Evolutionary conservation across 1,284 basidiomycete species (phyloP).

Genomic region (Porphyrellus sp.): DNA sequence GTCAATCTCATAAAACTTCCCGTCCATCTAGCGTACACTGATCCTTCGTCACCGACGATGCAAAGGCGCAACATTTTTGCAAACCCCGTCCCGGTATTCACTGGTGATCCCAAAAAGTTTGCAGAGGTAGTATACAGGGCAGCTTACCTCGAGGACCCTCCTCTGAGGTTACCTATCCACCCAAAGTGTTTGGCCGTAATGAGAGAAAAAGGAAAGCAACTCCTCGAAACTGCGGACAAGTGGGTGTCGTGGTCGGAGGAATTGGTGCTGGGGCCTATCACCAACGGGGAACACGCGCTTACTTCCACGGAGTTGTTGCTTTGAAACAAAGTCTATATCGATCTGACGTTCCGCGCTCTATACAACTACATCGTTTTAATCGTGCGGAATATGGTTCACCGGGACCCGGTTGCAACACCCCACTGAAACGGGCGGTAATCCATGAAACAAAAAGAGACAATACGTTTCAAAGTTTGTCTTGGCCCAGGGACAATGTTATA

Average conservation of each 20-base stretch:
- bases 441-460: too few species aligned
- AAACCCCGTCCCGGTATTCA: not conserved
- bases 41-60: conserved; percentile 5
- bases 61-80: not conserved
- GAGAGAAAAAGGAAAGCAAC: conserved; percentile 14
- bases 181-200: conserved; percentile 4
- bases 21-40: conserved; percentile 22
- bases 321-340: too few species aligned
- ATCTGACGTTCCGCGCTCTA: too few species aligned
- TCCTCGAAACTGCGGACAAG: conserved; percentile 21
- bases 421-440: too few species aligned
- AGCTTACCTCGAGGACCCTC: conserved; percentile 23
- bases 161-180: conserved; percentile 30
- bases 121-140: conserved; percentile 14
- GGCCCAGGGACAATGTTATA: too few species aligned
- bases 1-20: conserved; percentile 1
- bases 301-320: too few species aligned
- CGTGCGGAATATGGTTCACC: too few species aligned
- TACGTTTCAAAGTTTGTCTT: too few species aligned
- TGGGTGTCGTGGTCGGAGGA: conserved; percentile 33
- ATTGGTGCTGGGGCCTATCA: too few species aligned
- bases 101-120: conserved; percentile 24
- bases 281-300: too few species aligned
- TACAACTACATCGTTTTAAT: too few species aligned
- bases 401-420: too few species aligned